phyloP scores from a whole-genome alignment of 768 basidiomycete genomes.

The Pleurotus giganteus region DNA sequence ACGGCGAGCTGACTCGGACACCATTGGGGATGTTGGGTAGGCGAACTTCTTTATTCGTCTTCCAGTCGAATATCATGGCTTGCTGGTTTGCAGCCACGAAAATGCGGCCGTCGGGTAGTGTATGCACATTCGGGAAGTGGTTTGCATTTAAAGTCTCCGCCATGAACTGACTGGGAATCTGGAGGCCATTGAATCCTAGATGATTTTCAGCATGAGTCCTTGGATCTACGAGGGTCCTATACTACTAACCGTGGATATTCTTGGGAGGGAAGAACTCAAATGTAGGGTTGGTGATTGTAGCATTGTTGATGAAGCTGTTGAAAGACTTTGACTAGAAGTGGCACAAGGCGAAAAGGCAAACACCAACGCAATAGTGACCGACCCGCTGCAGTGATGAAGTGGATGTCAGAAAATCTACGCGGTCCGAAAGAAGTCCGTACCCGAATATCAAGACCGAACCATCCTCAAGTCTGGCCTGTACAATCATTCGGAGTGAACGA shows the following conservation, averaged over 20 bases:
- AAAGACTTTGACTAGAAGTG: too few species aligned
- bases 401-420: not conserved
- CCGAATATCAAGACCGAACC: slow-evolving; percentile 19
- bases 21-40: slow-evolving; percentile 41
- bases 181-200: slow-evolving; percentile 20
- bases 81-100: slow-evolving; percentile 39
- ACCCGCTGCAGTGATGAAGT: not conserved
- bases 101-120: slow-evolving; percentile 41
- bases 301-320: slow-evolving; percentile 64
- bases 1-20: slow-evolving; percentile 36
- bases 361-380: slow-evolving; percentile 14
- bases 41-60: slow-evolving; percentile 34
- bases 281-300: slow-evolving; percentile 60
- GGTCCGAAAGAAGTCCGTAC: too few species aligned
- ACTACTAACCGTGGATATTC: slow-evolving; percentile 30
- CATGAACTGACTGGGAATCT: slow-evolving; percentile 14
- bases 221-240: too few species aligned
- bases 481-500: not conserved
- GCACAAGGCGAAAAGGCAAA: too few species aligned
- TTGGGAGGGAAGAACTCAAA: slow-evolving; percentile 41
- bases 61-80: slow-evolving; percentile 40
- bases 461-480: slow-evolving; percentile 18
- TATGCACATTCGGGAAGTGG: slow-evolving; percentile 22
- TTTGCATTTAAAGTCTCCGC: slow-evolving; percentile 15
- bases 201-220: not conserved